phyloP scores from a whole-genome alignment of 2,329 filamentous ascomycete genomes.

The Colletotrichum cereale region DNA sequence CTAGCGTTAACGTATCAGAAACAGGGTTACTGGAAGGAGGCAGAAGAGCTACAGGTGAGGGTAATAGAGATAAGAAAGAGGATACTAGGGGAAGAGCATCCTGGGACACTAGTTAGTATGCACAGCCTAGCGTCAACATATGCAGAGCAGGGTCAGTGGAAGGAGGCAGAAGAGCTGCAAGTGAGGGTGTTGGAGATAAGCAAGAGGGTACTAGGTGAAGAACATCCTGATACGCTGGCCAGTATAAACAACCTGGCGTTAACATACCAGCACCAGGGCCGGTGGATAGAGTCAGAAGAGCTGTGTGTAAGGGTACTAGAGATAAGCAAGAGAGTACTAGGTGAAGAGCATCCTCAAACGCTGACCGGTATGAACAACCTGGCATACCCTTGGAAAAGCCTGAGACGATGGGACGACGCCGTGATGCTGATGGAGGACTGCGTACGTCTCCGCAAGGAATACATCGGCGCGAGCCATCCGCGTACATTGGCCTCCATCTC shows the following conservation, averaged over 20 bases:
- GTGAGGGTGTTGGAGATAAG: background rate
- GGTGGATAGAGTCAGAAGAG: background rate
- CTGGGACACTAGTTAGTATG: background rate
- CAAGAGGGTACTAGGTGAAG: background rate
- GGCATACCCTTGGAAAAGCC: background rate
- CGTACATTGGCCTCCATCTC: background rate
- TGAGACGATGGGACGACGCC: background rate
- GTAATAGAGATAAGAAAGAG: background rate
- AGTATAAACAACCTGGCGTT: background rate
- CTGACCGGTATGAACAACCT: background rate
- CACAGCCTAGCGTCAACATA: background rate
- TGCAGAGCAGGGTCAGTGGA: fast-evolving
- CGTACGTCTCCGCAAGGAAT: background rate
- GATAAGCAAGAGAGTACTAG: background rate
- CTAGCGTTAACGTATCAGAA: background rate
- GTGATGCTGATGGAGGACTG: background rate
- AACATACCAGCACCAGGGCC: background rate
- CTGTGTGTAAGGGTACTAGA: background rate
- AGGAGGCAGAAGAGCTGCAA: background rate
- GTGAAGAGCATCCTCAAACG: background rate
- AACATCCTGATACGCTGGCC: background rate
- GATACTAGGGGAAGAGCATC: background rate
- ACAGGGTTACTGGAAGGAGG: background rate
- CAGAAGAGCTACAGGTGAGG: background rate
- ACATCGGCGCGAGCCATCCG: background rate